A percentile compares a stretch with the other conserved stretches of the same genome.
These are phyloP conservation scores for Lecanicillium sp. DNA, from an alignment of 2,329 filamentous ascomycete genomes.

Conservation along the genomic window DNA sequence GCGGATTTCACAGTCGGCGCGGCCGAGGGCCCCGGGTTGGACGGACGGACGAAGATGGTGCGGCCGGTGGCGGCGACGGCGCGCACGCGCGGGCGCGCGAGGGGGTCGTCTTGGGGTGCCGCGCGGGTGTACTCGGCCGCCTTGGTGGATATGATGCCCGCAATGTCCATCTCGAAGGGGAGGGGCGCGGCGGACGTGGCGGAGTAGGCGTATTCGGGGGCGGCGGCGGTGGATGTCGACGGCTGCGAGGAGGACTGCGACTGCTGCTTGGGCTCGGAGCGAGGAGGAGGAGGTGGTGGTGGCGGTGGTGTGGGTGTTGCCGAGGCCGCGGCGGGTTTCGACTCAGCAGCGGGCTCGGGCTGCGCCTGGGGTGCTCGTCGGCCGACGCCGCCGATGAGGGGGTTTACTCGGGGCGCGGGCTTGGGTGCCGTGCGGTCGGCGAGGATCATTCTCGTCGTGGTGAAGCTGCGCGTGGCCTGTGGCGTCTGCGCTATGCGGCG, in stretches of 20 bases:
- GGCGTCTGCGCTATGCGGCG: neutral
- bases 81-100: slow-evolving; percentile 33
- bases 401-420: slow-evolving; percentile 7
- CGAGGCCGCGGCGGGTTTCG: neutral
- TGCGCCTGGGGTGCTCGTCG: slow-evolving; percentile 4
- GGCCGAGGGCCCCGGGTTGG: slow-evolving; percentile 18
- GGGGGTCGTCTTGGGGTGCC: slow-evolving; percentile 20
- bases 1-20: slow-evolving; percentile 38
- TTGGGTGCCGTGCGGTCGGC: slow-evolving; percentile 8
- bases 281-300: slow-evolving; percentile 13
- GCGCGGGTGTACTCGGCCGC: slow-evolving; percentile 19
- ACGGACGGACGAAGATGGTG: slow-evolving; percentile 32
- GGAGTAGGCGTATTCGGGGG: slow-evolving; percentile 11
- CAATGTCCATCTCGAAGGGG: slow-evolving; percentile 26
- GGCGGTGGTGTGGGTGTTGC: slow-evolving; percentile 24
- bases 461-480: neutral
- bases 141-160: slow-evolving; percentile 30
- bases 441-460: slow-evolving; percentile 1
- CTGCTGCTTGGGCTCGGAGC: neutral
- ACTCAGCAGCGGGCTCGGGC: neutral
- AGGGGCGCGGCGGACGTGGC: slow-evolving; percentile 9
- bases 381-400: slow-evolving; percentile 6
- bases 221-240: neutral
- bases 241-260: neutral
- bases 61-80: slow-evolving; percentile 35